These are phyloP conservation scores for Xylariaceae sp. DNA, from an alignment of 2,329 filamentous ascomycete genomes.

Conservation along the genomic window DNA sequence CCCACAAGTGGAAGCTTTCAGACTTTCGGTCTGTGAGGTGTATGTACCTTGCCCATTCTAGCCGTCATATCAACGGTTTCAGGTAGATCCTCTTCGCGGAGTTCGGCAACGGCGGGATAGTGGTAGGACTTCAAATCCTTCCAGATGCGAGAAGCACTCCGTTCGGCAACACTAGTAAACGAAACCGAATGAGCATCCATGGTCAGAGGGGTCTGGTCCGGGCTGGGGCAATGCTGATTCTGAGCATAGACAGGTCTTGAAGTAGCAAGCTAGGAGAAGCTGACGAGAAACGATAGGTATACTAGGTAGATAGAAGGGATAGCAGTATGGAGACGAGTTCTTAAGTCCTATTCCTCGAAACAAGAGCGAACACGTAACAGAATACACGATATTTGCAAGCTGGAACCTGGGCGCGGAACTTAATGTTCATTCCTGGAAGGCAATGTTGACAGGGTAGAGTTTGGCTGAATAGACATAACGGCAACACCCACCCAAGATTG, in stretches of 20 bases:
- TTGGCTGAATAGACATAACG: background rate
- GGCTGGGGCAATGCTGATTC: background rate
- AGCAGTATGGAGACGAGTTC: background rate
- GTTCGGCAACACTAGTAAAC: constrained; percentile 42
- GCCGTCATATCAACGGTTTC: constrained; percentile 33
- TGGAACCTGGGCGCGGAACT: background rate
- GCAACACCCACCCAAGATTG: background rate
- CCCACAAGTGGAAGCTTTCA: constrained; percentile 29
- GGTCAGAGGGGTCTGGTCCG: constrained; percentile 23
- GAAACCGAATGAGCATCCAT: constrained; percentile 53
- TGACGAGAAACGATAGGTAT: background rate
- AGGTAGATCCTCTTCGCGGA: constrained; percentile 32
- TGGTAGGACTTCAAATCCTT: constrained; percentile 45
- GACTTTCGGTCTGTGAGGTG: constrained; percentile 26
- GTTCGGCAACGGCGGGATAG: constrained; percentile 35
- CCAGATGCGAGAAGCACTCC: constrained; percentile 46
- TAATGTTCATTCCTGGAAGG: background rate
- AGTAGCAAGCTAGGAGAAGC: background rate
- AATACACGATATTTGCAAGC: background rate
- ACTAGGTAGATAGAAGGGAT: background rate
- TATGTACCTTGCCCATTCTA: constrained; percentile 38
- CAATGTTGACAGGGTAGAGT: background rate
- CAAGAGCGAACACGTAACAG: background rate
- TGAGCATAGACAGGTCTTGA: background rate
- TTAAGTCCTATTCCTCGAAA: background rate